Evolutionary conservation across 257 asterid species (phyloP), one percentile per base, ranked within the genome.

Genomic region (Nyctanthes arbortristis): DNA sequence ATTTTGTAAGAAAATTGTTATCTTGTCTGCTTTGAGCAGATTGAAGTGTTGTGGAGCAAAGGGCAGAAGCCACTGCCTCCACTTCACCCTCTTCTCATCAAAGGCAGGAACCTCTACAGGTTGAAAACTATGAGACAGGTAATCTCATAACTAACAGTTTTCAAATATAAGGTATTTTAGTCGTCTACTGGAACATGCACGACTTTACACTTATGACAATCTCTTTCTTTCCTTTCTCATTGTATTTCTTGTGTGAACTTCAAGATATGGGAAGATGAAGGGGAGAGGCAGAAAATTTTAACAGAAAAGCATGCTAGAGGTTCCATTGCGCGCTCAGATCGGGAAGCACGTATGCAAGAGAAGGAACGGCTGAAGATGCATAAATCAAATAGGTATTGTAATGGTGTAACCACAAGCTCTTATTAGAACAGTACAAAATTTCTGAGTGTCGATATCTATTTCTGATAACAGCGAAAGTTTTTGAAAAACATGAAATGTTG

Each of bases 41-140:
- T 93, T 75, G 98, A 93, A 81, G 96, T 93, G 64, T 73, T 93
- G 32, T 93, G 96, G 97, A 88, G 96, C 80, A 90, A 78, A 77
- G 97, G 97, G 63, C 89, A 87, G 74, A 90, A 85, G 70, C 89
- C 89, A 28, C 81, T 90, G 65, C 89, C 88, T 69, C 93, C 95
- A 7, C 96, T 93, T 74, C 97, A 88, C 83, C 98, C 89, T 14
- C 79, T 93, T 40, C 94, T 93, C 67, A 88, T 93, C 61, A 90
- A 93, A 83, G 98, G 97, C 65, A 80, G 97, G 80, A 93, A 93
- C 76, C 98, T 90, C 62, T 93, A 93, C 72, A 80, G 90, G 73
- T 55, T 88, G 71, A 84, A 83, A 18, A 93, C 98, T 35, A 69
- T 81, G 90, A 84, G 98, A 81, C 97, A 87, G 98, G 98, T 88